A percentile compares a stretch with the other conserved stretches of the same genome.
phyloP scores from a whole-genome alignment of 345 rosid genomes.

The Pistacia atlantica region DNA sequence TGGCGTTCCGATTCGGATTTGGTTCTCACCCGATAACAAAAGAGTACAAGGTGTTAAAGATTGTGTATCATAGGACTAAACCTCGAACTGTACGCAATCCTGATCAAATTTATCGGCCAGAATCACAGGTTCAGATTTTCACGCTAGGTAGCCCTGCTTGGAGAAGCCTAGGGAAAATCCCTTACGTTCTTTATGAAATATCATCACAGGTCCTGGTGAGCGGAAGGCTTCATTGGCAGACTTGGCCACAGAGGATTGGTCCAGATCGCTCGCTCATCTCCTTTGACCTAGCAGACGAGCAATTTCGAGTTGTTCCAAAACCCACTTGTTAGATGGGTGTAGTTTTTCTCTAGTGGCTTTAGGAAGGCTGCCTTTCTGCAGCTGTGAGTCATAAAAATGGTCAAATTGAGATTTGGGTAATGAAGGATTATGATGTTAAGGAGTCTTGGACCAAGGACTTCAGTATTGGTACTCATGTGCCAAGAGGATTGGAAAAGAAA shows the following conservation, averaged over 20 bases:
- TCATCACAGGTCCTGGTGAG: conserved; percentile 23
- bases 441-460: conserved; percentile 36
- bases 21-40: conserved; percentile 33
- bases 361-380: conserved; percentile 29
- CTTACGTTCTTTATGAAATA: not conserved
- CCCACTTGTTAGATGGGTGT: conserved; percentile 11
- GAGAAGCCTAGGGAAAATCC: conserved; percentile 28
- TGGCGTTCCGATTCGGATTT: conserved; percentile 49
- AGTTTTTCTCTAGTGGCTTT: conserved; percentile 6
- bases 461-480: conserved; percentile 20
- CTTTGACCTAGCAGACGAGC: conserved; percentile 29
- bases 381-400: not conserved
- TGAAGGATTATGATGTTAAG: conserved; percentile 28
- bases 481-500: conserved; percentile 21
- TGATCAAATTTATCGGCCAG: not conserved
- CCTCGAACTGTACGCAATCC: too few species aligned
- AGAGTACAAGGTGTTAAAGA: conserved; percentile 45
- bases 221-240: conserved; percentile 40
- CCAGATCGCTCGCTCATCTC: conserved; percentile 15
- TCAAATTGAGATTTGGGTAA: conserved; percentile 22
- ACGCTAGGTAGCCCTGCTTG: conserved; percentile 31
- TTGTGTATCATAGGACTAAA: conserved; percentile 28
- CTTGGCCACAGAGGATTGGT: not conserved
- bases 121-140: conserved; percentile 45
- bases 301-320: conserved; percentile 19